Base-by-base conservation (phyloP, 208 protist species). In the Leishmania arabica region DNA sequence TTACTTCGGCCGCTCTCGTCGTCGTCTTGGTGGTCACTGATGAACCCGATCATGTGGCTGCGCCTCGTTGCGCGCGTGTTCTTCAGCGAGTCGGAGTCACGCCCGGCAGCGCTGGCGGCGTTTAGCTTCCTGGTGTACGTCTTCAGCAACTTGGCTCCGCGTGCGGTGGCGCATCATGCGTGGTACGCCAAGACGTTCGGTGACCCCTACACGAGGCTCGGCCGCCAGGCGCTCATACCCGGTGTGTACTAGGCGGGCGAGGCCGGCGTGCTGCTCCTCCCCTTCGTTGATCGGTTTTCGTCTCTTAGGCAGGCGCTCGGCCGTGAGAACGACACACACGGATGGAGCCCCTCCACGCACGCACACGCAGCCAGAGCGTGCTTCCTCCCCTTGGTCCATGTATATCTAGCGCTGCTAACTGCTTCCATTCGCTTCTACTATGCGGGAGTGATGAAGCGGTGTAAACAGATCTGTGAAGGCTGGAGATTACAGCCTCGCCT, bases 181-280 rank as follows among this genome's bases (percentile, higher is more conserved):
- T 97, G 92, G 91, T 97, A 97, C 76, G 11, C 37, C 2, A 42
- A 75, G 56, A 88, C 77, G 62, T 97, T 97, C 77, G 92, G 92
- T 3, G 74, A 83, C 24, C 58, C 53, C 5, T 97, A 97, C 78
- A 58, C 31, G 0, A 64, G 51, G 13, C 85, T 97, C 13, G 5
- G 81, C 24, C 88, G 91, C 72, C 40, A 54, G 0, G 87, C 86
- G 7, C 65, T 95, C 1, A 27, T 95, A 42, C 93, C 90, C 34
- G 78, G 58, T n/a, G 34, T 90, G 6, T 89, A 78, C 71, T 91
- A 80, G 40, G n/a, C n/a, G 47, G 17, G 40, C 34, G 27, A 40
- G 51, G 1, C 19, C 53, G 17, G 0, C 54, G n/a, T 27, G 11
- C 9, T 27, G 4, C 9, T 45, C 13, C 27, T n/a, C n/a, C 31